Evolutionary conservation across 73 alveolate genomes (phyloP), one percentile per base, ranked within the genome.

Genomic region (Symbiodinium natans): DNA sequence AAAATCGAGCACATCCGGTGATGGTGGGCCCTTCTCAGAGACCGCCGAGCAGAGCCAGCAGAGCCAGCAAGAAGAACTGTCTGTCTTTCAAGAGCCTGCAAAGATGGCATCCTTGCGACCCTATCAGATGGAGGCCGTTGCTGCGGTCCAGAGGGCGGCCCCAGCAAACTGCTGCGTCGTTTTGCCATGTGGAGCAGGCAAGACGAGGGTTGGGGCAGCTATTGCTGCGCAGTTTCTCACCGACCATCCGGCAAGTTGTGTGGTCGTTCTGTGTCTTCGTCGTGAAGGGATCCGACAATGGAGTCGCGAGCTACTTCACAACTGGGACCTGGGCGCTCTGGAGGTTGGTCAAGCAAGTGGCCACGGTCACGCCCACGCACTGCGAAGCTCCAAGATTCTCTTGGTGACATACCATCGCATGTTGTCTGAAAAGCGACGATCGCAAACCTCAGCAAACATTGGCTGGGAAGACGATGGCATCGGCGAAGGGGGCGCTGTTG

Each of bases 201-300:
- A 92, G 98, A 92, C 98, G 27, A 85, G 98, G 31, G 92, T 92
- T 3, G 98, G 98, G 23, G 98, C 98, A 74, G 98, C 98, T 31
- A 40, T 77, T 10, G 36, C 98, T 8, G 48, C 83, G 21, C 63
- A 42, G 19, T 92, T 92, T 41, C 63, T 92, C 68, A 68, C 41
- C 33, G 13, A 77, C 11, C 41, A 77, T 43, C 92, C 89, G 29
- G 31, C 15, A 4, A 80, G 92, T 73, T 75, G 90, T 34, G 92
- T 92, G 21, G 82, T 92, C 4, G 92, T 92, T 1, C 86, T 92
- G 71, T 92, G 98, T 34, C 82, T 92, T 17, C 89, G 98, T 1
- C 96, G 98, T 31, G 98, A 92, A 36, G 92, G 98, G 36, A 29
- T 90, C 52, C 96, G 96, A 29, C 96, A 90, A 63, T 90, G 96